Percentiles rank a stretch among this genome's conserved stretches.
Conservation (phyloP, 2,329 filamentous ascomycete species). For the Epichloe elymi region DNA sequence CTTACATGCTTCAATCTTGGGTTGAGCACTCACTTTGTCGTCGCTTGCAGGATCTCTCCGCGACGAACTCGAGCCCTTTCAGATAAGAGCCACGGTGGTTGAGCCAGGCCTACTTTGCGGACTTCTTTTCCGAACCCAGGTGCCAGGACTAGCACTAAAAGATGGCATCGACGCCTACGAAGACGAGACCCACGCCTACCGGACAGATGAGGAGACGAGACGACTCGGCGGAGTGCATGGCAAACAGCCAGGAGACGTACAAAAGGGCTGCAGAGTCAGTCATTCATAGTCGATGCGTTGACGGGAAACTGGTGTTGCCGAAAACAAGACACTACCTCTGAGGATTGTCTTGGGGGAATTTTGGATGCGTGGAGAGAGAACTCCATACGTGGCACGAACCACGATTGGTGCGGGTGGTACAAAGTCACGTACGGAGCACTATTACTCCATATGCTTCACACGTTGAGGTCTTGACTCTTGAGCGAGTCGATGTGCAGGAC, state of each 20-base stretch:
- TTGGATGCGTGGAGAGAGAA: constrained; percentile 35
- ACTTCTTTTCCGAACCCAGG: constrained; percentile 32
- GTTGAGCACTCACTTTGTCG: constrained; percentile 14
- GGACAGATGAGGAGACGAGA: constrained; percentile 12
- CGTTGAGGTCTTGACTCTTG: not conserved
- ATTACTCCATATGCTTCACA: too few relatives aligned
- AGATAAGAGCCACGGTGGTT: constrained; percentile 27
- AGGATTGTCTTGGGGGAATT: constrained; percentile 33
- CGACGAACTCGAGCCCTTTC: constrained; percentile 31
- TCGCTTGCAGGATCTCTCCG: constrained; percentile 30
- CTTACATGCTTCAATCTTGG: too few relatives aligned
- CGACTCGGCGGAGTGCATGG: constrained; percentile 25
- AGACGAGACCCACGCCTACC: constrained; percentile 15
- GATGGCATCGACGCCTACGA: constrained; percentile 21
- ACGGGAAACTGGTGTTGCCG: constrained; percentile 31
- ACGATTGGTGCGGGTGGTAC: not conserved
- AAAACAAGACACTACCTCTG: constrained; percentile 36
- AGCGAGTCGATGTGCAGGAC: too few relatives aligned
- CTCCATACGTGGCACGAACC: constrained; percentile 14
- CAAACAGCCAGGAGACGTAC: constrained; percentile 41
- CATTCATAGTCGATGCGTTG: constrained; percentile 37
- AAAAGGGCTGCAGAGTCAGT: constrained; percentile 33
- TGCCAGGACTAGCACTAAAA: constrained; percentile 13
- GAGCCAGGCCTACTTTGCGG: constrained; percentile 40
- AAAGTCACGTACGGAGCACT: not conserved